A percentile compares a stretch with the other conserved stretches of the same genome.
Evolutionary conservation across 768 basidiomycete genomes (phyloP).

Genomic region (Dacryopinax primogenitus): DNA sequence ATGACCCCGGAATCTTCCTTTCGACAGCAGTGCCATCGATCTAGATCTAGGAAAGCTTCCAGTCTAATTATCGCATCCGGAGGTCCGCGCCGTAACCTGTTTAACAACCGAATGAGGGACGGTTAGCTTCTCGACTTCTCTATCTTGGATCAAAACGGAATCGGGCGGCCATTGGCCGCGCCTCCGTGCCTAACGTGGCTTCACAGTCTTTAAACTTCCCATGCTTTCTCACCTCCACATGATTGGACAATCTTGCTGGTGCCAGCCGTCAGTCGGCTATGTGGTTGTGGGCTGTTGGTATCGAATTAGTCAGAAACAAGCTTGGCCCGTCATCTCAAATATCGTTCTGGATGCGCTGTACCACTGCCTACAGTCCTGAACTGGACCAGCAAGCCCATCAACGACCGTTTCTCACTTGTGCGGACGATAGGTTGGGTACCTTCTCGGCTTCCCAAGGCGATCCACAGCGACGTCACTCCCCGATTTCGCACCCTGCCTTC

Average conservation of each 20-base stretch:
- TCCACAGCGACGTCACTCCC: neutral
- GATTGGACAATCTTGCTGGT: neutral
- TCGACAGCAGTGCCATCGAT: slow-evolving; percentile 7
- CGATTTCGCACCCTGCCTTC: neutral
- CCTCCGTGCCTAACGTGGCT: neutral
- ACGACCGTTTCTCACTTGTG: neutral
- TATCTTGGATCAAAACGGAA: neutral
- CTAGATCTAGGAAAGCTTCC: neutral
- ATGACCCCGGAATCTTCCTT: neutral
- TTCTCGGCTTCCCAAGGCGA: neutral
- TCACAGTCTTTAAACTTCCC: neutral
- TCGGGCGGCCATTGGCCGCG: slow-evolving; percentile 1
- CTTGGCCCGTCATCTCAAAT: neutral
- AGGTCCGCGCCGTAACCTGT: neutral
- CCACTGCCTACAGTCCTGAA: neutral
- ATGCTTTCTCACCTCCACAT: neutral
- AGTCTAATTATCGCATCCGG: neutral
- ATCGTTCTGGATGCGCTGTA: neutral
- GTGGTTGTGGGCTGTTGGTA: too few relatives aligned
- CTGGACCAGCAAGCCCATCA: neutral
- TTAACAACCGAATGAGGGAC: neutral
- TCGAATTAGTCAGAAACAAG: slow-evolving; percentile 2
- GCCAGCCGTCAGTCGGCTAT: neutral
- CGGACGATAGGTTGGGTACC: neutral
- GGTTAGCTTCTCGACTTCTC: neutral